Percentiles rank a stretch among this genome's conserved stretches.
phyloP scores from a whole-genome alignment of 106 monocot genomes.

The Dendrobium chrysotoxum region DNA sequence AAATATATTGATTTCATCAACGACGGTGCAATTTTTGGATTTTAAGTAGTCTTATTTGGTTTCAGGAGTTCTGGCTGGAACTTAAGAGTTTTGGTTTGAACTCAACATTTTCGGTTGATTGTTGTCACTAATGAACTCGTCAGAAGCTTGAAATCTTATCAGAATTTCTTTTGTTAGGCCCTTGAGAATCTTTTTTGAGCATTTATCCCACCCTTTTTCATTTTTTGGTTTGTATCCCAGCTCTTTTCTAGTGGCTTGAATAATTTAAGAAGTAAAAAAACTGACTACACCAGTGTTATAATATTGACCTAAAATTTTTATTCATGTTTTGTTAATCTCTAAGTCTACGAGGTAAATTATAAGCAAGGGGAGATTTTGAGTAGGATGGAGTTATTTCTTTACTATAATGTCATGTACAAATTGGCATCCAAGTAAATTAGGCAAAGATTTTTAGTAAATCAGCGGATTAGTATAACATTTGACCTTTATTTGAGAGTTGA shows the following conservation, averaged over 20 bases:
- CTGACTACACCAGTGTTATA: not conserved
- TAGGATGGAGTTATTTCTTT: not conserved
- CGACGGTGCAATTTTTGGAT: not conserved
- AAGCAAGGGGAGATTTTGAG: not conserved
- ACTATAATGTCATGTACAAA: not conserved
- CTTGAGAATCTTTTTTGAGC: too few relatives aligned
- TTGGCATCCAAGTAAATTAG: not conserved
- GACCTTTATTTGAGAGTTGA: not conserved
- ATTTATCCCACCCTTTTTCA: not conserved
- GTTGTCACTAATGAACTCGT: not conserved
- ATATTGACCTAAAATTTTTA: not conserved
- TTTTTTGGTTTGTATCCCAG: not conserved
- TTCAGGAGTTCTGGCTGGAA: not conserved
- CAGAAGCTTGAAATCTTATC: not conserved
- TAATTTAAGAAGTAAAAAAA: not conserved
- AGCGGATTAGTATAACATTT: not conserved
- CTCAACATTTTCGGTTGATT: not conserved
- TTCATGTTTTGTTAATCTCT: not conserved
- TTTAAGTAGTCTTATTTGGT: not conserved
- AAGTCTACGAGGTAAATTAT: not conserved
- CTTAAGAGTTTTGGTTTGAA: not conserved
- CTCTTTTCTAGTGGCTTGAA: not conserved
- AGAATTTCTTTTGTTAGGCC: too few relatives aligned
- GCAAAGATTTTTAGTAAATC: not conserved
- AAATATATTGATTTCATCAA: not conserved